These are phyloP conservation scores for Xylariaceae sp. DNA, from an alignment of 2,329 filamentous ascomycete species.

Conservation along the genomic window DNA sequence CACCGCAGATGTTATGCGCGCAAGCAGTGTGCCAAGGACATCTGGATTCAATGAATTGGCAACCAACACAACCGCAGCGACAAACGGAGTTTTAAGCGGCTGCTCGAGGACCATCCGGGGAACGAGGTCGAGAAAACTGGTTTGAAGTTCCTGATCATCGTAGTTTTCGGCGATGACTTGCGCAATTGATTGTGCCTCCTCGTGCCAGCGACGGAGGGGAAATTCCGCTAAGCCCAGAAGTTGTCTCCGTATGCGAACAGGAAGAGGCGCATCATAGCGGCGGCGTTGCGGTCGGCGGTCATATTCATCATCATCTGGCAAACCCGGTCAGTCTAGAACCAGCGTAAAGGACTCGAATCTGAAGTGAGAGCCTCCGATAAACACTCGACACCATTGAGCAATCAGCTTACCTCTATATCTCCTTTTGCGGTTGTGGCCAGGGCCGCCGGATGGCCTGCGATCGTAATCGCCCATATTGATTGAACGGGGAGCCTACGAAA, in stretches of 20 bases:
- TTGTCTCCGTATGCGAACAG: constrained; percentile 69
- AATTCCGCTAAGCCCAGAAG: constrained; percentile 77
- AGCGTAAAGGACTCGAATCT: constrained; percentile 3
- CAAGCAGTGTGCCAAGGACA: constrained; percentile 65
- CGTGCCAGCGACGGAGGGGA: constrained; percentile 68
- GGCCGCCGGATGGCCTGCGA: constrained; percentile 43
- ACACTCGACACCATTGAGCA: background rate
- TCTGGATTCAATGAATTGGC: constrained; percentile 74
- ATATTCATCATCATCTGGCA: constrained; percentile 65
- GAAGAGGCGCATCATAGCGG: constrained; percentile 64
- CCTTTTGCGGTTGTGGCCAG: constrained; percentile 60
- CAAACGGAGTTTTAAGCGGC: constrained; percentile 94
- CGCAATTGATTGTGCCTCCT: constrained; percentile 70
- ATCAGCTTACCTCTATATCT: constrained; percentile 64
- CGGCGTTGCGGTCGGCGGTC: constrained; percentile 69
- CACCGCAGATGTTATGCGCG: constrained; percentile 52
- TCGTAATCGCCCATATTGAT: constrained; percentile 52
- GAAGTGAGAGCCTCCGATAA: background rate
- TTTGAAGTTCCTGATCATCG: constrained; percentile 74
- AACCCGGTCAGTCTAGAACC: constrained; percentile 1
- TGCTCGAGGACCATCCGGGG: constrained; percentile 81
- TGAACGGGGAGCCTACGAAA: background rate
- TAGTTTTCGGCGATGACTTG: constrained; percentile 75
- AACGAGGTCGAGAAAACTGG: constrained; percentile 65
- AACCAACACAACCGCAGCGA: constrained; percentile 75